Evolutionary conservation across 1,284 basidiomycete genomes (phyloP).

Genomic region (Ustilago vetiveriae): DNA sequence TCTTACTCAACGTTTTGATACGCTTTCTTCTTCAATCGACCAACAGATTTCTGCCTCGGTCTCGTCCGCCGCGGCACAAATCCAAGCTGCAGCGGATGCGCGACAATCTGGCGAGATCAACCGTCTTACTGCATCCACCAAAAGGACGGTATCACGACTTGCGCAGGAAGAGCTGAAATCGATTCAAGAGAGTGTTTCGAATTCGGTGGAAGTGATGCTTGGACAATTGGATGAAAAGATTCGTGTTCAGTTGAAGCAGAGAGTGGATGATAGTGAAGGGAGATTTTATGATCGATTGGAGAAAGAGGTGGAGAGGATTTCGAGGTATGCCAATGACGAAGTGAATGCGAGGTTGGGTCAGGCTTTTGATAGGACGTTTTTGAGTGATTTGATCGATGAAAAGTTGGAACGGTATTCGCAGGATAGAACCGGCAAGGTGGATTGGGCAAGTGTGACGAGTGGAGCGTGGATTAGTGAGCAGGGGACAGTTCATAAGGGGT

Average conservation of each 20-base stretch:
- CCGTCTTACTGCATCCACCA: conserved; percentile 27
- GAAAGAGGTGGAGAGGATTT: conserved; percentile 21
- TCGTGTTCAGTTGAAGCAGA: conserved; percentile 27
- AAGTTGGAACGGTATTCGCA: conserved; percentile 28
- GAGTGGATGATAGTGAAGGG: conserved; percentile 42
- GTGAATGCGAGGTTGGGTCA: conserved; percentile 33
- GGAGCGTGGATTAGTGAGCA: conserved; percentile 27
- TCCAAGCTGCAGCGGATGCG: conserved; percentile 19
- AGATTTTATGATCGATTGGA: conserved; percentile 30
- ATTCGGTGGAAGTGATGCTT: conserved; percentile 38
- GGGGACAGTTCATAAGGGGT: conserved; percentile 39
- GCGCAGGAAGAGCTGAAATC: conserved; percentile 38
- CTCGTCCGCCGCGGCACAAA: conserved; percentile 21
- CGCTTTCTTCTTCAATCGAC: conserved; percentile 28
- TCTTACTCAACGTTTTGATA: conserved; percentile 24
- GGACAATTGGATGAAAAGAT: conserved; percentile 37
- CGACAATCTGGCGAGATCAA: conserved; percentile 29
- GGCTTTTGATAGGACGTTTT: conserved; percentile 39
- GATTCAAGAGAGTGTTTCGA: conserved; percentile 35
- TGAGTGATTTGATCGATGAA: conserved; percentile 24
- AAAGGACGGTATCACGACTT: conserved; percentile 29
- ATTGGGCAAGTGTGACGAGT: conserved; percentile 30
- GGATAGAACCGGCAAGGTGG: conserved; percentile 32
- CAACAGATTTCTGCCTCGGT: conserved; percentile 26
- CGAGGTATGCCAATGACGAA: conserved; percentile 40